These are phyloP conservation scores for Sporobolomyces phaffii DNA, from an alignment of 768 basidiomycete genomes.

Conservation along the genomic window DNA sequence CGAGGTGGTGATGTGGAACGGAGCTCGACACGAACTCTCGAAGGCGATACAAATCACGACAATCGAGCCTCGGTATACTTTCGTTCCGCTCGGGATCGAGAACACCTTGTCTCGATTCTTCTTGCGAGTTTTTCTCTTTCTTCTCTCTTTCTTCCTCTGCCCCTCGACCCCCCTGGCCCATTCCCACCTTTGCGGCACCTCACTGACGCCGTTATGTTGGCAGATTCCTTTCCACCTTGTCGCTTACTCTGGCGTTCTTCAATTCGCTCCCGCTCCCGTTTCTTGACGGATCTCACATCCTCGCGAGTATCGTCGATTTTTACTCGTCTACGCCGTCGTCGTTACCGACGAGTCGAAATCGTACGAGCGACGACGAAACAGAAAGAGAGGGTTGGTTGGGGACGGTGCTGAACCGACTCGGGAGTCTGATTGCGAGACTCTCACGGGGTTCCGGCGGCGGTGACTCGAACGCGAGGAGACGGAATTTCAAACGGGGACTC, in stretches of 20 bases:
- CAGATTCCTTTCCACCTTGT: conserved; percentile 6
- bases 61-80: conserved; percentile 24
- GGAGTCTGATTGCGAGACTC: not conserved
- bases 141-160: not conserved
- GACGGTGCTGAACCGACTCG: not conserved
- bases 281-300: conserved; percentile 29
- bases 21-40: conserved; percentile 47
- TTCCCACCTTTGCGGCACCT: accelerated
- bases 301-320: not conserved
- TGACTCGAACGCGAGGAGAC: too few species aligned
- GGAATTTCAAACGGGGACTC: too few species aligned
- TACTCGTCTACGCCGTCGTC: not conserved
- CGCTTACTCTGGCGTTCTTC: conserved; percentile 26
- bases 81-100: conserved; percentile 67
- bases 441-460: too few species aligned
- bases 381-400: not conserved
- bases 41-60: not conserved
- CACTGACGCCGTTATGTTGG: too few species aligned
- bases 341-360: not conserved
- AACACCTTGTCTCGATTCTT: conserved; percentile 40
- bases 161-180: not conserved
- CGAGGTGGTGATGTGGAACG: conserved; percentile 60
- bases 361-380: not conserved
- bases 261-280: conserved; percentile 27
- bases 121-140: not conserved